phyloP scores from a whole-genome alignment of 768 basidiomycete genomes.

The Mycena alexandri region DNA sequence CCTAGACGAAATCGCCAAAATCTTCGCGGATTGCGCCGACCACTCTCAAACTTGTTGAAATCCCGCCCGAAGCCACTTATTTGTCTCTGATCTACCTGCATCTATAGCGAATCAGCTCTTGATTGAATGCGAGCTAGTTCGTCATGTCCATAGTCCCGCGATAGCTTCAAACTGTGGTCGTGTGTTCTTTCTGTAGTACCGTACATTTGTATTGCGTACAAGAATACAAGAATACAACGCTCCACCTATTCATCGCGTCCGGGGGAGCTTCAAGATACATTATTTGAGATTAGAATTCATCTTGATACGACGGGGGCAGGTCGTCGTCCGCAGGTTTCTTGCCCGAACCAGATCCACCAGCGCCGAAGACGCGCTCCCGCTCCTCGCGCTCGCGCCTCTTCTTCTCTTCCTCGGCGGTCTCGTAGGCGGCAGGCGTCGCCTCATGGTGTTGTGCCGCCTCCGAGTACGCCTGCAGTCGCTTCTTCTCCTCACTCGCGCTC shows the following conservation, averaged over 20 bases:
- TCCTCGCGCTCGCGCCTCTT: slow-evolving; percentile 74
- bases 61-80: not conserved
- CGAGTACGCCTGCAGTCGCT: slow-evolving; percentile 59
- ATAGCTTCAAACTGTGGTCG: no score
- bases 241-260: slow-evolving; percentile 1
- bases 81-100: slow-evolving; percentile 3
- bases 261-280: slow-evolving; percentile 5
- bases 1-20: not conserved
- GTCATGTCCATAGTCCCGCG: not conserved
- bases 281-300: slow-evolving; percentile 31
- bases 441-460: slow-evolving; percentile 43
- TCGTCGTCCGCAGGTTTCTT: slow-evolving; percentile 56
- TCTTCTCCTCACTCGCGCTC: slow-evolving; percentile 77
- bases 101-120: not conserved
- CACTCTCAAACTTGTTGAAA: not conserved
- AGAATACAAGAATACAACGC: slow-evolving; percentile 33
- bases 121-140: not conserved
- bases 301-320: slow-evolving; percentile 62
- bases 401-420: slow-evolving; percentile 77
- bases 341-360: slow-evolving; percentile 36
- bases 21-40: slow-evolving; percentile 1
- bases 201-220: slow-evolving; percentile 16
- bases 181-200: slow-evolving; percentile 7
- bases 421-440: slow-evolving; percentile 43
- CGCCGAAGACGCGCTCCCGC: slow-evolving; percentile 60